Conservation (phyloP, 129 eudicot species). For the Daucus carota region DNA sequence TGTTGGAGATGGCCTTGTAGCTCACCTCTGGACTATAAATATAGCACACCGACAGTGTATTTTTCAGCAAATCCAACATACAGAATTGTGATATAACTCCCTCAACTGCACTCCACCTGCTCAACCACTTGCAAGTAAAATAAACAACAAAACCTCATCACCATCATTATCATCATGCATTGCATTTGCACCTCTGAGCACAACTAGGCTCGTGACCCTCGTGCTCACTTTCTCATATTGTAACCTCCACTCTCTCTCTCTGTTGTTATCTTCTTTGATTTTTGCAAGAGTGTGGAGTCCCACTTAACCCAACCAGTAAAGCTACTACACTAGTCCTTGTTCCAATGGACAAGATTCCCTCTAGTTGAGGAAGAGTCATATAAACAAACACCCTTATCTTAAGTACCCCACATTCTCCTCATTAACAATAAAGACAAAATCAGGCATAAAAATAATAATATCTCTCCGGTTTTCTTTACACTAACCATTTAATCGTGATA, state of each 20-base stretch:
- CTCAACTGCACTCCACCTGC: conserved; percentile 9
- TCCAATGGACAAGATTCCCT: conserved; percentile 1
- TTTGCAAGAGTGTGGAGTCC: not conserved
- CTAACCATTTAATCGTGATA: no score
- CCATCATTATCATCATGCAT: conserved; percentile 1
- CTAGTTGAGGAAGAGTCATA: not conserved
- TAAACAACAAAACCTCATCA: not conserved
- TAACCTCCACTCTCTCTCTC: conserved; percentile 4
- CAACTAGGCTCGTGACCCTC: conserved; percentile 19
- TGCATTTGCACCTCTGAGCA: conserved; percentile 4
- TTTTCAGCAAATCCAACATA: not conserved
- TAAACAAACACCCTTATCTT: not conserved
- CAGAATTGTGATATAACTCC: not conserved
- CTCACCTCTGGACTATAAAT: no score
- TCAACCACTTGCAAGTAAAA: conserved; percentile 9
- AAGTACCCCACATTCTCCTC: not conserved
- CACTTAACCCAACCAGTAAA: not conserved
- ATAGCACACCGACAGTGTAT: not conserved
- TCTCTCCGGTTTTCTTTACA: no score
- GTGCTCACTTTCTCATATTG: conserved; percentile 8
- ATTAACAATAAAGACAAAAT: not conserved
- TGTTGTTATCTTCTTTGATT: not conserved
- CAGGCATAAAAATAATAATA: no score
- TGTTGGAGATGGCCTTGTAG: no score
- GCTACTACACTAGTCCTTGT: not conserved